Evolutionary conservation across 176 grass and related monocot genomes (phyloP).

Genomic region (Cenchrus purpureus): DNA sequence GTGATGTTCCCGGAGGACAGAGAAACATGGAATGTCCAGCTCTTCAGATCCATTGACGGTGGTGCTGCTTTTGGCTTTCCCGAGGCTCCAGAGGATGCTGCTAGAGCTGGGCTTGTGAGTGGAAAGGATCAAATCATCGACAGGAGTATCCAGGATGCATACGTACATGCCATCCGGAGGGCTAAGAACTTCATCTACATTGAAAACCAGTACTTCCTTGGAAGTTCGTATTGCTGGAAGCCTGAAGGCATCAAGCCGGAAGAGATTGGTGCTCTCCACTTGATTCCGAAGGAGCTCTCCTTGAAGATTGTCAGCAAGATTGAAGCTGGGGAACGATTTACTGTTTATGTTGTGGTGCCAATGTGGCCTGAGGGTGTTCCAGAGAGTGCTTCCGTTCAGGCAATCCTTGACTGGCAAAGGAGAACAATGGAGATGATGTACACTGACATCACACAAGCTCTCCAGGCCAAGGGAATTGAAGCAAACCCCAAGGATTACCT

Average conservation of each 20-base stretch:
- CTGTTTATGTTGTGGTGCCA: slow-evolving; percentile 87
- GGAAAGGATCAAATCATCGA: slow-evolving; percentile 95
- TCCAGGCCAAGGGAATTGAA: slow-evolving; percentile 69
- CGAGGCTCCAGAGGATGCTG: slow-evolving; percentile 63
- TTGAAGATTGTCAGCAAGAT: slow-evolving; percentile 90
- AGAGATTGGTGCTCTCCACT: slow-evolving; percentile 84
- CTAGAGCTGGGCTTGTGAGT: slow-evolving; percentile 69
- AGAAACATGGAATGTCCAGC: slow-evolving; percentile 86
- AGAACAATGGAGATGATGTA: slow-evolving; percentile 99
- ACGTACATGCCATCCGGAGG: slow-evolving; percentile 76
- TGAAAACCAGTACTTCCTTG: slow-evolving; percentile 93
- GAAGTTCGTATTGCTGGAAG: slow-evolving; percentile 78
- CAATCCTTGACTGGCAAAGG: slow-evolving; percentile 94
- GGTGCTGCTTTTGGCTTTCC: slow-evolving; percentile 85
- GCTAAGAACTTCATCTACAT: slow-evolving; percentile 93
- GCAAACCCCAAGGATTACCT: slow-evolving; percentile 88
- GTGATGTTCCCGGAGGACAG: slow-evolving; percentile 74
- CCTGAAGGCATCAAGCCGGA: slow-evolving; percentile 70
- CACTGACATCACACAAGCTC: slow-evolving; percentile 76
- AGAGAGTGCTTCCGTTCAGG: slow-evolving; percentile 88
- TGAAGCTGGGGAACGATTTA: slow-evolving; percentile 76
- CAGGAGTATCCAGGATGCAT: slow-evolving; percentile 85
- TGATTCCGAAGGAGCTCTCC: slow-evolving; percentile 89
- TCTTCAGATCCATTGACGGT: slow-evolving; percentile 90
- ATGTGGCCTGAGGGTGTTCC: slow-evolving; percentile 99